Percentiles rank a stretch among this genome's conserved stretches.
phyloP scores from a whole-genome alignment of 1,284 basidiomycete species.

The Pascua sp. region DNA sequence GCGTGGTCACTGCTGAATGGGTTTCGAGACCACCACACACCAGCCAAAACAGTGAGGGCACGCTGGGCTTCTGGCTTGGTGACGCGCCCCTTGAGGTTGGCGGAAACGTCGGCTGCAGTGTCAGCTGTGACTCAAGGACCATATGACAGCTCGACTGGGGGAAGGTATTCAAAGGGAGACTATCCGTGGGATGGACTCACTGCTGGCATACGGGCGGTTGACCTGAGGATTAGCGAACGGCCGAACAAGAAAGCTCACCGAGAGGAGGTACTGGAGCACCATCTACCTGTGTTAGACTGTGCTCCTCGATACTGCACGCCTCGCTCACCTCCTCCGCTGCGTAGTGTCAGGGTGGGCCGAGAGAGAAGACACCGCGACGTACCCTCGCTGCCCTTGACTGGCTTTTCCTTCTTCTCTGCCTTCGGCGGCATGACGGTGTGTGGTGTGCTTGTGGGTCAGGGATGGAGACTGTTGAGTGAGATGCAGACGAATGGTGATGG shows the following conservation, averaged over 20 bases:
- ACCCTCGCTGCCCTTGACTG: conserved; percentile 48
- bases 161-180: not conserved
- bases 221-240: conserved; percentile 20
- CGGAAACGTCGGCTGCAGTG: conserved; percentile 68
- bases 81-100: conserved; percentile 79
- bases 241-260: conserved; percentile 21
- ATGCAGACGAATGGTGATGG: too few relatives aligned
- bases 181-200: conserved; percentile 23
- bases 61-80: conserved; percentile 77
- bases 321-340: conserved; percentile 42
- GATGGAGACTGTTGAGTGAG: too few relatives aligned
- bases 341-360: not conserved
- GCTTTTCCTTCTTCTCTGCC: conserved; percentile 76
- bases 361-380: conserved; percentile 6
- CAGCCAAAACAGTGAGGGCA: conserved; percentile 68
- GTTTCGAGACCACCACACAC: conserved; percentile 54
- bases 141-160: not conserved
- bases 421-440: conserved; percentile 42
- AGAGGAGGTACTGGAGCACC: conserved; percentile 44
- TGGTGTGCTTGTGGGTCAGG: too few relatives aligned
- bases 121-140: not conserved
- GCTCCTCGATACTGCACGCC: not conserved
- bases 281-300: conserved; percentile 24
- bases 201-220: conserved; percentile 42
- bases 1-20: too few relatives aligned